These are phyloP conservation scores for Fusarium newnesense DNA, from an alignment of 2,329 filamentous ascomycete genomes.

Conservation along the genomic window DNA sequence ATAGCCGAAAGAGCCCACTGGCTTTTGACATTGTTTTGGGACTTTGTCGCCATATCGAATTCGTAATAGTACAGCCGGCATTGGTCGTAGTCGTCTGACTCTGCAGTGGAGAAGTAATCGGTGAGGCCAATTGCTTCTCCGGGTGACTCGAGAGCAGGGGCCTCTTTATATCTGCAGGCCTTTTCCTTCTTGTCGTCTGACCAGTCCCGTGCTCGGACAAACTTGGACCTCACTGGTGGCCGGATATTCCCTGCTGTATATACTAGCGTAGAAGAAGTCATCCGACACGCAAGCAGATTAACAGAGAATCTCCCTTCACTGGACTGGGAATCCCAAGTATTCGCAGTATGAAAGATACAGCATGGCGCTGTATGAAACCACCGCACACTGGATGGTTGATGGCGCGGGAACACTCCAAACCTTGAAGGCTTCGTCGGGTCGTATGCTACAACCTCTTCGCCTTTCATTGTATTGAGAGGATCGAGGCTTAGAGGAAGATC, in stretches of 20 bases:
- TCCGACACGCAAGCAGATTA: conserved; percentile 72
- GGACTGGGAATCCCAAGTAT: conserved; percentile 68
- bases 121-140: accelerated
- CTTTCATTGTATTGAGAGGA: conserved; percentile 68
- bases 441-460: conserved; percentile 66
- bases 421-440: conserved; percentile 66
- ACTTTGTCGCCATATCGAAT: conserved; percentile 58
- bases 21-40: conserved; percentile 58
- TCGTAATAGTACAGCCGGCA: conserved; percentile 77
- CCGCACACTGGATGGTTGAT: conserved; percentile 63
- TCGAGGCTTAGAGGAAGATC: conserved; percentile 75
- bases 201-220: accelerated
- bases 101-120: conserved; percentile 37
- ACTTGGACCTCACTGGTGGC: conserved; percentile 25
- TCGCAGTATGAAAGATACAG: conserved; percentile 78
- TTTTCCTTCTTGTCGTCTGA: not conserved
- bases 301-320: conserved; percentile 48
- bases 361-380: conserved; percentile 77
- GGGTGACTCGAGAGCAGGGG: not conserved
- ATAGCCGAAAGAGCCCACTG: conserved; percentile 74
- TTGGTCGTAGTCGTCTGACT: conserved; percentile 67
- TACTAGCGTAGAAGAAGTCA: conserved; percentile 72
- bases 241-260: conserved; percentile 72
- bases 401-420: conserved; percentile 75
- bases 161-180: not conserved